Conservation (phyloP, 208 protist genomes). For the Trypanosoma cruzi region DNA sequence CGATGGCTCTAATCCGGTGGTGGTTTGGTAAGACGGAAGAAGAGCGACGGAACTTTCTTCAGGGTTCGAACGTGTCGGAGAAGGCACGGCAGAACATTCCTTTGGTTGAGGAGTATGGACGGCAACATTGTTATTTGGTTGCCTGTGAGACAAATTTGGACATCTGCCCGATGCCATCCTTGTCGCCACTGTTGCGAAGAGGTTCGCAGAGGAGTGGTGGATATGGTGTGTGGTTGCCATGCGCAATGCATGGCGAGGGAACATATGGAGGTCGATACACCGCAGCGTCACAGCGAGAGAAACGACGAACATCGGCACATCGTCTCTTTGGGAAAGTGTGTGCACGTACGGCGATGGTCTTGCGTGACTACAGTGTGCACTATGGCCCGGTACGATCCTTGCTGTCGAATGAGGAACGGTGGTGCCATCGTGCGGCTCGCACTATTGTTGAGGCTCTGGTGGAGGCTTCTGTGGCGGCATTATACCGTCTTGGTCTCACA, state of each 20-base stretch:
- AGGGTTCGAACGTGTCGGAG: slow-evolving; percentile 40
- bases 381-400: too few relatives aligned
- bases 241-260: slow-evolving; percentile 4
- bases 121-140: slow-evolving; percentile 55
- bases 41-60: slow-evolving; percentile 55
- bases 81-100: slow-evolving; percentile 54
- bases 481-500: slow-evolving; percentile 43
- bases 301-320: background rate
- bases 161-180: slow-evolving; percentile 34
- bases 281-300: background rate
- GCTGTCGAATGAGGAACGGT: background rate
- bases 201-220: background rate
- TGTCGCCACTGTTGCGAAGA: slow-evolving; percentile 4
- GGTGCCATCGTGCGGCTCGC: background rate
- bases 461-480: slow-evolving; percentile 53
- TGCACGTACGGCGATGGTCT: slow-evolving; percentile 1
- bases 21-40: slow-evolving; percentile 71
- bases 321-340: slow-evolving; percentile 12
- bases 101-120: slow-evolving; percentile 55
- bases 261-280: slow-evolving; percentile 24
- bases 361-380: slow-evolving; percentile 11
- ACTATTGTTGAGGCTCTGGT: slow-evolving; percentile 29
- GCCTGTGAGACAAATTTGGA: slow-evolving; percentile 47
- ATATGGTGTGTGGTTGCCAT: slow-evolving; percentile 18
- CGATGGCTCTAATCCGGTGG: slow-evolving; percentile 42